phyloP scores from a whole-genome alignment of 2,329 filamentous ascomycete species.

The Aureobasidium leucospermi region DNA sequence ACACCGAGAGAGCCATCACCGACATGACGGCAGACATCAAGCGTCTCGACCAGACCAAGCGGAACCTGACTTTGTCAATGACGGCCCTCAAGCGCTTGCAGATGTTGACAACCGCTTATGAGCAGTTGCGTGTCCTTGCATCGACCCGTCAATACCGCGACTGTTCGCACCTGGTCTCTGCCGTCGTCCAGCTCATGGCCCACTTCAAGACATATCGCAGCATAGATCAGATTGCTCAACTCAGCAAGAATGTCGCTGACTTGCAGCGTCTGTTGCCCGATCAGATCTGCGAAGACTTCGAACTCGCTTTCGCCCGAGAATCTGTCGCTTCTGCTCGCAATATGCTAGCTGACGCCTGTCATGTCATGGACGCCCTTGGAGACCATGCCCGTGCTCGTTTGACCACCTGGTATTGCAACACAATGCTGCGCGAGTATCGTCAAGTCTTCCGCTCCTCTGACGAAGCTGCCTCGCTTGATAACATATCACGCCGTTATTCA shows the following conservation, averaged over 20 bases:
- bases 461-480: constrained; percentile 91
- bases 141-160: constrained; percentile 88
- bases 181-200: constrained; percentile 93
- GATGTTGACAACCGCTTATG: constrained; percentile 99
- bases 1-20: constrained; percentile 92
- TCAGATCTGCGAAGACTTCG: constrained; percentile 98
- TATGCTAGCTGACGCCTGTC: constrained; percentile 76
- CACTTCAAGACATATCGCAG: constrained; percentile 98
- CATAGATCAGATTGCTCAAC: constrained; percentile 92
- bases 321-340: constrained; percentile 65
- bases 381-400: constrained; percentile 76
- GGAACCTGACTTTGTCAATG: constrained; percentile 94
- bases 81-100: constrained; percentile 93
- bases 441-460: constrained; percentile 95
- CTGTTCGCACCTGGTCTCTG: constrained; percentile 86
- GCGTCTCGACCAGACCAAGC: constrained; percentile 89
- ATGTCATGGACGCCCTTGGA: constrained; percentile 90
- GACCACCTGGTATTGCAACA: constrained; percentile 97
- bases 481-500: constrained; percentile 87
- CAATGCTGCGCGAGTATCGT: constrained; percentile 87
- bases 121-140: constrained; percentile 78
- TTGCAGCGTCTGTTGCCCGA: constrained; percentile 87
- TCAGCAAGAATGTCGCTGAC: constrained; percentile 88
- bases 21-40: constrained; percentile 99
- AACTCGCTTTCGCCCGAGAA: constrained; percentile 84